Base-by-base conservation (phyloP, 2,329 filamentous ascomycete species). In the Anthostomella pinea region DNA sequence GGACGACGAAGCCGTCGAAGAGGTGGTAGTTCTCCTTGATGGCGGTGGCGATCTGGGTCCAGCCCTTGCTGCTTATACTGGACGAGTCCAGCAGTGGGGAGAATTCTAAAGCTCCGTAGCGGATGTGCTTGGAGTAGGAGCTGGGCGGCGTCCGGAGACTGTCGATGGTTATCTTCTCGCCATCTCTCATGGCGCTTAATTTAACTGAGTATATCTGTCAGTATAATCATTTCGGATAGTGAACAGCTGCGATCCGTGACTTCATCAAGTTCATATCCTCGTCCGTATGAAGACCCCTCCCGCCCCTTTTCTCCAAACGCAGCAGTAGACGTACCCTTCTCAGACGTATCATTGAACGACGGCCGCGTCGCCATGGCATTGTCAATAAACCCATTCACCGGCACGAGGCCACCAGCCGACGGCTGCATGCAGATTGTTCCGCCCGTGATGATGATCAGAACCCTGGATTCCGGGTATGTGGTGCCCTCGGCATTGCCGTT, bases 341-440 rank as follows among this genome's bases (percentile, higher is more conserved):
- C 68, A 1, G 80, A 81, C 38, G 75, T 72, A 62, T 95, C 89
- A 59, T 95, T 94, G 70, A 95, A 95, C 1, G 83, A 85, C 2
- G 87, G 86, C 20, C 87, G 75, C 7, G 85, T 85, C 4, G 85
- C 83, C 70, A 96, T 83, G 53, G 87, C 88, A 49, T 80, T 80
- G 53, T 93, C 78, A 28, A 95, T 70, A 59, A 96, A 95, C 3
- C 85, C 84, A 52, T 79, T 70, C 38, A 86, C 85, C 5, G 90
- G 90, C 22, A 93, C 74, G 35, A 95, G 79, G 1, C 90, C 90
- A 49, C 88, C 79, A 7, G 77, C 75, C 8, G 87, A 88, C 36
- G 81, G 83, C 57, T 84, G 81, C 90, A 96, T 95, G 66, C 88
- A 95, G 54, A 95, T 95, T 6, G 85, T 89, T 28, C 85, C 85